phyloP scores from a whole-genome alignment of 768 basidiomycete genomes.

The Tylopilus subfusipes region DNA sequence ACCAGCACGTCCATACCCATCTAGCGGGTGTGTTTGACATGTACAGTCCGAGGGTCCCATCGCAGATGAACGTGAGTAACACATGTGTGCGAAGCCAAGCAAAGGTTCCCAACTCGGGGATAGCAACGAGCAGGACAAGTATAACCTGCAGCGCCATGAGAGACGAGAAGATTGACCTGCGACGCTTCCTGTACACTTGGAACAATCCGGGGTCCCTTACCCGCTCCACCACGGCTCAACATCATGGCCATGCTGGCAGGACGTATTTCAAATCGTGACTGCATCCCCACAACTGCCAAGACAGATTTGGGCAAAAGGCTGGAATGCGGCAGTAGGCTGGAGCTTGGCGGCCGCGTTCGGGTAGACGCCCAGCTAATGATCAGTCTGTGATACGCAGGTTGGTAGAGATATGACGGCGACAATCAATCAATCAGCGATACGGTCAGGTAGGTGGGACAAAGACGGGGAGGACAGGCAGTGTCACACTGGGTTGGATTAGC shows the following conservation, averaged over 20 bases:
- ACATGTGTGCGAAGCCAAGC: slow-evolving; percentile 16
- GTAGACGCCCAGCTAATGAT: slow-evolving; percentile 4
- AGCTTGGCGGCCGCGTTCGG: slow-evolving; percentile 22
- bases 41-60: slow-evolving; percentile 12
- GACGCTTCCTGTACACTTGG: slow-evolving; percentile 9
- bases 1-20: slow-evolving; percentile 6
- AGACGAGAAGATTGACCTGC: slow-evolving; percentile 16
- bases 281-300: slow-evolving; percentile 17
- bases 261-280: slow-evolving; percentile 15
- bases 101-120: slow-evolving; percentile 16
- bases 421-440: slow-evolving; percentile 18
- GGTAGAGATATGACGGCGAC: not conserved
- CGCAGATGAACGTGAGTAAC: slow-evolving; percentile 22
- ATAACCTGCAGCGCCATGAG: slow-evolving; percentile 19
- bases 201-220: slow-evolving; percentile 12
- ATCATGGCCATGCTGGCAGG: slow-evolving; percentile 3
- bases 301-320: slow-evolving; percentile 16
- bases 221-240: slow-evolving; percentile 1
- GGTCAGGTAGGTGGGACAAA: not conserved
- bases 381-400: slow-evolving; percentile 8
- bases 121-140: slow-evolving; percentile 22
- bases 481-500: not conserved
- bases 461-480: not conserved
- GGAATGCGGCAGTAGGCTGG: slow-evolving; percentile 21
- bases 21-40: slow-evolving; percentile 5